Evolutionary conservation across 2,329 filamentous ascomycete species (phyloP).

Genomic region (Aureobasidium subglaciale): DNA sequence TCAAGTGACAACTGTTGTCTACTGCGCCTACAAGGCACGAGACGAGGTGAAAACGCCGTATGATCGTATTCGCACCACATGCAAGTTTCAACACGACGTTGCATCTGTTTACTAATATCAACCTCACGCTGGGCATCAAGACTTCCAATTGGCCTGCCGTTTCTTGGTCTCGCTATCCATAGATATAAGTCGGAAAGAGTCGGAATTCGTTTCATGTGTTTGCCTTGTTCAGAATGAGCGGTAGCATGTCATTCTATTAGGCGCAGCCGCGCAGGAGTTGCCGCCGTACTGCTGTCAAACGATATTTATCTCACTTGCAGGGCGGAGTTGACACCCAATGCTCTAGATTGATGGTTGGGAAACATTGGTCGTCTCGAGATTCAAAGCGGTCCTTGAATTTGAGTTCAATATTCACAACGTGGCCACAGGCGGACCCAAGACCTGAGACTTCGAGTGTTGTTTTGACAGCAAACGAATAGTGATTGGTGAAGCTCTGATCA

Average conservation of each 20-base stretch:
- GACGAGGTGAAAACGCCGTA: background rate
- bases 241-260: background rate
- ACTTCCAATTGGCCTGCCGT: background rate
- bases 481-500: background rate
- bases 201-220: background rate
- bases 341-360: background rate
- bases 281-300: background rate
- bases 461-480: background rate
- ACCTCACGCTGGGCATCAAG: background rate
- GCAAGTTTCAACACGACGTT: slow-evolving; percentile 1
- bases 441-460: background rate
- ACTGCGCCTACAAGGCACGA: background rate
- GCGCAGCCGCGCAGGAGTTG: background rate
- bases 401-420: background rate
- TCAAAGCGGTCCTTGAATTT: background rate
- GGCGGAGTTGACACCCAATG: background rate
- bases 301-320: background rate
- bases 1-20: background rate
- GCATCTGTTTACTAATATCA: slow-evolving; percentile 5
- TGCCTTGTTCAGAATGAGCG: background rate
- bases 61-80: background rate
- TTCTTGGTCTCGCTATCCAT: background rate
- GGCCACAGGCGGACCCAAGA: background rate
- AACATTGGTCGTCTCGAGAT: background rate
- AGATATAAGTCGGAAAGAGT: background rate